These are phyloP conservation scores for Sugiyamaella xylanicola DNA, from an alignment of 1,139 yeast species.

Conservation along the genomic window DNA sequence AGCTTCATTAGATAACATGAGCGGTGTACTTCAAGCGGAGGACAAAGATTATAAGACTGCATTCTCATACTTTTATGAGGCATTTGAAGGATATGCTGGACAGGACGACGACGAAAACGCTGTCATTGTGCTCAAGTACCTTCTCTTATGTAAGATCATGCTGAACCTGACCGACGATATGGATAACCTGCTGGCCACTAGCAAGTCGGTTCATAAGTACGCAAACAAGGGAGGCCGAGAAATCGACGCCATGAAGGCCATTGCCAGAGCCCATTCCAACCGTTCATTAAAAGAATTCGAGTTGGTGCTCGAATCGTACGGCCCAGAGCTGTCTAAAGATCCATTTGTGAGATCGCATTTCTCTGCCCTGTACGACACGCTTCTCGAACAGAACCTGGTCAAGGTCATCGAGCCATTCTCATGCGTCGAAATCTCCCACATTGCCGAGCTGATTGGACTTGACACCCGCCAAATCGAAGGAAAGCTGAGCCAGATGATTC, in stretches of 20 bases:
- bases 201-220: slow-evolving; percentile 80
- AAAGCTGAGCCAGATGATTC: slow-evolving; percentile 92
- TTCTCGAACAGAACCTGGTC: slow-evolving; percentile 88
- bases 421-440: slow-evolving; percentile 87
- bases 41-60: slow-evolving; percentile 97
- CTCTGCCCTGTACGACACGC: slow-evolving; percentile 87
- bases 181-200: slow-evolving; percentile 63
- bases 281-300: slow-evolving; percentile 92
- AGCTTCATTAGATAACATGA: slow-evolving; percentile 93
- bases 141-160: slow-evolving; percentile 93
- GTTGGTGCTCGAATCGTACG: slow-evolving; percentile 68
- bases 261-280: slow-evolving; percentile 85
- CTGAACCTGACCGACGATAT: slow-evolving; percentile 84
- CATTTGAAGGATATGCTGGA: slow-evolving; percentile 81
- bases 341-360: slow-evolving; percentile 90
- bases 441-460: slow-evolving; percentile 85
- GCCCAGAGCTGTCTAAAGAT: slow-evolving; percentile 79
- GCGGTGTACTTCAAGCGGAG: slow-evolving; percentile 95
- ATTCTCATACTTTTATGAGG: slow-evolving; percentile 89
- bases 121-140: slow-evolving; percentile 80
- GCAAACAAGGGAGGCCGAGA: slow-evolving; percentile 55
- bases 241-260: slow-evolving; percentile 90
- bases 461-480: slow-evolving; percentile 91
- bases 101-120: slow-evolving; percentile 61
- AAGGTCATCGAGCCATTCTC: slow-evolving; percentile 96